Percentiles rank a stretch among this genome's conserved stretches.
These are phyloP conservation scores for Penicillium desertorum DNA, from an alignment of 495 filamentous ascomycete species.

Conservation along the genomic window DNA sequence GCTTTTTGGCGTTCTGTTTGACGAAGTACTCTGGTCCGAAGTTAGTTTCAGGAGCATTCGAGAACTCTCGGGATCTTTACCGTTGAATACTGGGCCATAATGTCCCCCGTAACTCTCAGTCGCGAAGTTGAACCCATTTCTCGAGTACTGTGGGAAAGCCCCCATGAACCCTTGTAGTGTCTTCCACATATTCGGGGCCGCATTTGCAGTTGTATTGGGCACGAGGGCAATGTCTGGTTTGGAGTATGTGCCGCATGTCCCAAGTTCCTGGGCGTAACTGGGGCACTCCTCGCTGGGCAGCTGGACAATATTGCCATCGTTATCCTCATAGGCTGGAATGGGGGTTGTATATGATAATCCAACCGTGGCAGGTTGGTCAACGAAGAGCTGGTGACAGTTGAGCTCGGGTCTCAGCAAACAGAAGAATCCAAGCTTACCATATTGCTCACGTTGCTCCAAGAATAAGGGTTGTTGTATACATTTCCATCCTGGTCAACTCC, in stretches of 20 bases:
- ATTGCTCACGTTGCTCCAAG: constrained; percentile 58
- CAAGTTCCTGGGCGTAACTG: constrained; percentile 45
- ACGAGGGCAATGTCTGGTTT: constrained; percentile 51
- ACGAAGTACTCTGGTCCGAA: constrained; percentile 28
- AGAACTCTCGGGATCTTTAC: constrained; percentile 38
- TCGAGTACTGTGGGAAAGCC: constrained; percentile 59
- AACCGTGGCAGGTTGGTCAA: constrained; percentile 60
- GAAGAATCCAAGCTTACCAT: constrained; percentile 37
- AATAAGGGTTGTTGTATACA: constrained; percentile 58
- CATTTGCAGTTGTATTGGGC: constrained; percentile 52
- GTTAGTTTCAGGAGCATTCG: constrained; percentile 49
- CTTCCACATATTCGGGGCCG: constrained; percentile 60
- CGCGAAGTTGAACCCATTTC: constrained; percentile 57
- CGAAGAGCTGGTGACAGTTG: constrained; percentile 33
- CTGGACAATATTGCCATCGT: constrained; percentile 27
- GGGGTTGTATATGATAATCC: constrained; percentile 60
- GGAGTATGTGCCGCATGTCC: constrained; percentile 56
- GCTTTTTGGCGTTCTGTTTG: constrained; percentile 35
- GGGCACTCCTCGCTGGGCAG: constrained; percentile 53
- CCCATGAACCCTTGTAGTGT: constrained; percentile 64
- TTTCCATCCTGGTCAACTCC: constrained; percentile 50
- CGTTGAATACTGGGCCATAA: constrained; percentile 59
- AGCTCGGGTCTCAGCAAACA: background rate
- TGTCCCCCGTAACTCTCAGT: constrained; percentile 62
- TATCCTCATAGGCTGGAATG: constrained; percentile 47